Evolutionary conservation across 1,284 basidiomycete genomes (phyloP), one percentile per base, ranked within the genome.

Genomic region (Puccinia triticina): DNA sequence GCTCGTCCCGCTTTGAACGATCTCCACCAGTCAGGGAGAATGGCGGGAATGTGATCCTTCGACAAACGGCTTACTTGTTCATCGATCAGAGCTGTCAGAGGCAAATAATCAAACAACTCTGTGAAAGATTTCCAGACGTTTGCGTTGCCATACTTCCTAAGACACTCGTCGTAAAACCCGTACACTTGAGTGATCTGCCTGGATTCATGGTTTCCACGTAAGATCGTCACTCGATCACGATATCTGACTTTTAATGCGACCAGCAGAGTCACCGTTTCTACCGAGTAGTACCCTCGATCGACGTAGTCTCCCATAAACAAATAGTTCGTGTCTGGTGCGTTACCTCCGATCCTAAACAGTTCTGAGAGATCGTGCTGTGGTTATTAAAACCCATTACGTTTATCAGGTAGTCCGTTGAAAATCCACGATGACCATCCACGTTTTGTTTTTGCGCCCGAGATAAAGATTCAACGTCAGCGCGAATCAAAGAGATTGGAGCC

Each of bases 251-350:
- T 99, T 88, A 98, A 91, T 23, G 96, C 95, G 78, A 99, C 95
- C 79, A 99, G 92, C n/a, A 99, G 90, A 26, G 96, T 98, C 85
- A 99, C 96, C 0, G 96, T 99, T 89, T 99, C 96, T 78, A 99
- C 97, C 23, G 95, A 98, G 90, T 99, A 99, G 90, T 98, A 99
- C 40, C 96, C 96, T 86, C 97, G 92, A 90, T 99, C 97, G 85
- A 99, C 97, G 87, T 98, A 99, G 90, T 99, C 96, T 67, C 97
- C 97, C 97, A 99, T 99, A 90, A 99, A 99, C 85, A 99, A 93
- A 88, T 99, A 99, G 89, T 99, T 99, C 84, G 97, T 98, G 89
- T 99, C 97, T 83, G 96, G 97, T 64, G 96, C 98, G 89, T 98
- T 98, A 83, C 96, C 97, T 78, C 97, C 96, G 87, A 99, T 99